phyloP scores from a whole-genome alignment of 2,329 filamentous ascomycete species.

The Tolypocladium sp. region DNA sequence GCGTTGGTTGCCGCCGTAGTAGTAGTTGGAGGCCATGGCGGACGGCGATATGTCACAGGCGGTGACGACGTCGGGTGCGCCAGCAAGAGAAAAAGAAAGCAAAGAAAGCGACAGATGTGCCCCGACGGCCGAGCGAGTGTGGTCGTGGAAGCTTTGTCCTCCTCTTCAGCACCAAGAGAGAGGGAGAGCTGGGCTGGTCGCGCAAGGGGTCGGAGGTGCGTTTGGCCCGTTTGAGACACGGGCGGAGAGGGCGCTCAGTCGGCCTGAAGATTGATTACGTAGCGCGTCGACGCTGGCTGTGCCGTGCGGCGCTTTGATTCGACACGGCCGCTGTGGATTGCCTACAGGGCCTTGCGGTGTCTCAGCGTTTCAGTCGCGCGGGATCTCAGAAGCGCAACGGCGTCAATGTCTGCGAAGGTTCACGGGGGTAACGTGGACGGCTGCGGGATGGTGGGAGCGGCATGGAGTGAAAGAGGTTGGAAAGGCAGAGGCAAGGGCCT shows the following conservation, averaged over 20 bases:
- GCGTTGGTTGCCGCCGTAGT: conserved; percentile 43
- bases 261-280: not conserved
- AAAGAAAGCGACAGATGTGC: not conserved
- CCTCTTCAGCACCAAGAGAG: not conserved
- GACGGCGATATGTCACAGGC: conserved; percentile 3
- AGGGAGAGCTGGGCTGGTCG: not conserved
- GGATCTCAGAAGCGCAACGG: not conserved
- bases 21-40: conserved; percentile 56
- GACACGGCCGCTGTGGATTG: not conserved
- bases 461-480: not conserved
- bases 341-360: not conserved
- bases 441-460: not conserved
- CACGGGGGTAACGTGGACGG: not conserved
- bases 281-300: not conserved
- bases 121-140: not conserved
- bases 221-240: not conserved
- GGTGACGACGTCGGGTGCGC: not conserved
- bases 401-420: not conserved
- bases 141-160: not conserved
- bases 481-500: not conserved
- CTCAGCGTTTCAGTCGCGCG: not conserved
- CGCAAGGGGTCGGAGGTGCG: not conserved
- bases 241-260: not conserved
- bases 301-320: not conserved
- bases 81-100: not conserved